These are phyloP conservation scores for Blastomyces gilchristii DNA, from an alignment of 2,329 filamentous ascomycete species.

Conservation along the genomic window DNA sequence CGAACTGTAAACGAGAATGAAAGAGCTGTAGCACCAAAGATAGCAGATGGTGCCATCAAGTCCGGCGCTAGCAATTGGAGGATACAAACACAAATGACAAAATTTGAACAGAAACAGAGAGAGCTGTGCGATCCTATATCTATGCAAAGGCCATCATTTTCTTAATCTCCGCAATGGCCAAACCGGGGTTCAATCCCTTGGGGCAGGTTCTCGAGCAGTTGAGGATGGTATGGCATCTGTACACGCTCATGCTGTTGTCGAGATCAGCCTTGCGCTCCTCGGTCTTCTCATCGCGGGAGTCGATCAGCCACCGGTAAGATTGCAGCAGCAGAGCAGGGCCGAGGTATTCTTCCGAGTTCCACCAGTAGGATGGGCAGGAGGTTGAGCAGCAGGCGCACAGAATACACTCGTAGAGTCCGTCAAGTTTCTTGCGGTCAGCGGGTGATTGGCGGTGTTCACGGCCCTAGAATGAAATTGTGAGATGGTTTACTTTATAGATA, in stretches of 20 bases:
- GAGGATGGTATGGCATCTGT: conserved; percentile 97
- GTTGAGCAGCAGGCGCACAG: conserved; percentile 98
- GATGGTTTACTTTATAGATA: background rate
- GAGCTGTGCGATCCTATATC: conserved; percentile 7
- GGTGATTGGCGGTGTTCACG: conserved; percentile 86
- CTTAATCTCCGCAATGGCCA: conserved; percentile 97
- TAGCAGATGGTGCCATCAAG: background rate
- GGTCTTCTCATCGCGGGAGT: conserved; percentile 85
- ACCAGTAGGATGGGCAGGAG: conserved; percentile 99
- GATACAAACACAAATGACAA: conserved; percentile 1
- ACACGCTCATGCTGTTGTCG: conserved; percentile 98
- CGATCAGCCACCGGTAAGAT: conserved; percentile 94
- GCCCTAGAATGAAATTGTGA: conserved; percentile 46
- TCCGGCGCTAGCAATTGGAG: background rate
- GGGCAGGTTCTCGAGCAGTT: conserved; percentile 98
- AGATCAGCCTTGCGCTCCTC: conserved; percentile 79
- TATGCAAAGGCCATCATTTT: conserved; percentile 64
- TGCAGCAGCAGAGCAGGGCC: conserved; percentile 93
- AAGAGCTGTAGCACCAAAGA: background rate
- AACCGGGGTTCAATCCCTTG: conserved; percentile 93
- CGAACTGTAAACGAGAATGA: background rate
- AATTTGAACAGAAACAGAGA: conserved; percentile 7
- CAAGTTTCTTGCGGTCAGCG: conserved; percentile 89
- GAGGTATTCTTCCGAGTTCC: conserved; percentile 98
- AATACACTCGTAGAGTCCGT: conserved; percentile 98